These are phyloP conservation scores for Myochromella boudieri DNA, from an alignment of 768 basidiomycete genomes.

Conservation along the genomic window DNA sequence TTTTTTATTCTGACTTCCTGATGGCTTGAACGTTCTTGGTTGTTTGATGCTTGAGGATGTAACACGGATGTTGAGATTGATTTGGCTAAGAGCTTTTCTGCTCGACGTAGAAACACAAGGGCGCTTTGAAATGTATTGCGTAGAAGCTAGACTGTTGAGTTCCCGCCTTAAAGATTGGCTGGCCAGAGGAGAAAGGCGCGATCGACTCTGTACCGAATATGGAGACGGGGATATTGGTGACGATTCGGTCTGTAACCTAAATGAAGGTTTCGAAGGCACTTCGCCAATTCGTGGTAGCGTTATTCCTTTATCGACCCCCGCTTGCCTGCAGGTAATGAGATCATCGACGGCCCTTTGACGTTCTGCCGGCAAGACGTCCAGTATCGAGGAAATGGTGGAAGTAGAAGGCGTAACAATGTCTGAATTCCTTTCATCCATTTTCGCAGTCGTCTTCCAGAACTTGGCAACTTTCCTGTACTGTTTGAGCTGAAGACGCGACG, in stretches of 20 bases:
- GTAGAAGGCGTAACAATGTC: conserved; percentile 37
- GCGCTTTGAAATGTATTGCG: conserved; percentile 12
- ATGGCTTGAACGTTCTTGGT: no score
- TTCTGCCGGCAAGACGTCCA: conserved; percentile 30
- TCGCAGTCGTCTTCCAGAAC: conserved; percentile 44
- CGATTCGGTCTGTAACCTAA: not conserved
- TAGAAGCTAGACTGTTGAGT: conserved; percentile 11
- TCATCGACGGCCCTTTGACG: conserved; percentile 41
- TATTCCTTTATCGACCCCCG: conserved; percentile 1
- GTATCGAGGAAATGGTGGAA: conserved; percentile 37
- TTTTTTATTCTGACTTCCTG: no score
- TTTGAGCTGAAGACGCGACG: conserved; percentile 42
- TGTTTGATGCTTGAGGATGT: no score
- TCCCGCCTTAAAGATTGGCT: conserved; percentile 27
- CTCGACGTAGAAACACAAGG: not conserved
- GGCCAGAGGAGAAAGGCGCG: conserved; percentile 25
- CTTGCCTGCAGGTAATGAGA: conserved; percentile 24
- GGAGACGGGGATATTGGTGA: conserved; percentile 17
- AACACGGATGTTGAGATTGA: conserved; percentile 11
- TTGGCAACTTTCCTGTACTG: conserved; percentile 45
- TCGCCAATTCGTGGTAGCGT: not conserved
- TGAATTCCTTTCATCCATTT: conserved; percentile 23
- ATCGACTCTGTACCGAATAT: conserved; percentile 18
- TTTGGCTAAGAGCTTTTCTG: conserved; percentile 8
- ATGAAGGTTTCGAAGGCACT: not conserved